Evolutionary conservation across 805 yeast genomes (phyloP).

Genomic region (Metschnikowia orientalis): DNA sequence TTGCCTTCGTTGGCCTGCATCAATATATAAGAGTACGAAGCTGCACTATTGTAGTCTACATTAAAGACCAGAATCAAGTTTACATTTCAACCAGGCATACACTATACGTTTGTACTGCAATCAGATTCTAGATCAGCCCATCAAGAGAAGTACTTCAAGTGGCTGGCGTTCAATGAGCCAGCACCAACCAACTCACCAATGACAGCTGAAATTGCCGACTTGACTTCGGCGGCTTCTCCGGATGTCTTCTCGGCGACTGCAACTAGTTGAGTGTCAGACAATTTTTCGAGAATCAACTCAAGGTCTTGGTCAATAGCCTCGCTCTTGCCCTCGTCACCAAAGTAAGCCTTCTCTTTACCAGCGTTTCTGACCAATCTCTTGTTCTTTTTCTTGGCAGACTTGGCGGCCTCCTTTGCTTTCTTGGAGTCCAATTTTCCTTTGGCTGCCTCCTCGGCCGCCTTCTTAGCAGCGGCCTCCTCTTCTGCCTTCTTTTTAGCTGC

Average conservation of each 20-base stretch:
- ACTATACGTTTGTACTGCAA: no score
- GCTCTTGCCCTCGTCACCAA: conserved; percentile 71
- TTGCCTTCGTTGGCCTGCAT: no score
- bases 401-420: conserved; percentile 90
- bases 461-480: conserved; percentile 74
- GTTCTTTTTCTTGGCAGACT: conserved; percentile 97
- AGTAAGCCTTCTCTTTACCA: conserved; percentile 79
- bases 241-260: conserved; percentile 66
- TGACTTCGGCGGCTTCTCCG: conserved; percentile 53
- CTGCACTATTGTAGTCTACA: no score
- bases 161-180: conserved; percentile 51
- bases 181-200: conserved; percentile 51
- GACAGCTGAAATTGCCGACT: conserved; percentile 52
- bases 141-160: conserved; percentile 48
- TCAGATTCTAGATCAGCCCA: no score
- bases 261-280: conserved; percentile 75
- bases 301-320: conserved; percentile 72
- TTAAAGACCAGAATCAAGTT: no score
- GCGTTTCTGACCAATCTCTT: conserved; percentile 80
- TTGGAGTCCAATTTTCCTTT: conserved; percentile 59
- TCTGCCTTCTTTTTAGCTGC: conserved; percentile 83
- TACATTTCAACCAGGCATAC: no score
- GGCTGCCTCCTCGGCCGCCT: conserved; percentile 70
- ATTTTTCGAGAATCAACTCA: conserved; percentile 69
- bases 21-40: no score